Conservation (phyloP, 306 rosid genomes). For the Sicyos baderoa region DNA sequence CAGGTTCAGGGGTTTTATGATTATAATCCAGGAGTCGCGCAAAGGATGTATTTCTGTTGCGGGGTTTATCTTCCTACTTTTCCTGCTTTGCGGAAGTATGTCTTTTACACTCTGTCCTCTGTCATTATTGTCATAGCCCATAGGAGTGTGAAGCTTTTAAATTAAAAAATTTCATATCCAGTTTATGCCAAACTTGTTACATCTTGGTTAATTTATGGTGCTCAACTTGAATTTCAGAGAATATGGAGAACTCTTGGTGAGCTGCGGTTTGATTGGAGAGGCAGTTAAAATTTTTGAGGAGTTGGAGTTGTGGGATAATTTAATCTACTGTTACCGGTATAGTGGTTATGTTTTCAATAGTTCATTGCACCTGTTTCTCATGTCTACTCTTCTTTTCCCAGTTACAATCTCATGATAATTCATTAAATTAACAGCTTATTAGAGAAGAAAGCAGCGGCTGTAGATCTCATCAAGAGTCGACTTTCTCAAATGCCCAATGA, state of each 20-base stretch:
- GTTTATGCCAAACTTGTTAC: neutral
- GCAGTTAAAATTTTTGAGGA: slow-evolving; percentile 80
- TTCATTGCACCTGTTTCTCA: slow-evolving; percentile 11
- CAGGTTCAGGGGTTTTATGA: slow-evolving; percentile 65
- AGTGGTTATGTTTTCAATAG: slow-evolving; percentile 22
- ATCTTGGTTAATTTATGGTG: slow-evolving; percentile 5
- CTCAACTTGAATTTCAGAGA: slow-evolving; percentile 44
- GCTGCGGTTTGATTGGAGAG: slow-evolving; percentile 91
- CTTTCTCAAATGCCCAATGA: slow-evolving; percentile 74
- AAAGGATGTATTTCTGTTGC: slow-evolving; percentile 55
- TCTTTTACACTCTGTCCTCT: slow-evolving; percentile 19
- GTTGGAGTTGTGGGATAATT: slow-evolving; percentile 94
- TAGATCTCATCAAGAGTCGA: slow-evolving; percentile 77
- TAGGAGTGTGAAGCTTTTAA: neutral
- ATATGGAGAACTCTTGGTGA: slow-evolving; percentile 76
- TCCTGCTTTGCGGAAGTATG: slow-evolving; percentile 79
- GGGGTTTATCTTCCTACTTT: slow-evolving; percentile 62
- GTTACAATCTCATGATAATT: slow-evolving; percentile 21
- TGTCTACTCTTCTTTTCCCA: neutral
- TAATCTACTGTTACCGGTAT: slow-evolving; percentile 78
- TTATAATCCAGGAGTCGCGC: slow-evolving; percentile 49
- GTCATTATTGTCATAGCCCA: neutral
- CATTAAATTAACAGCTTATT: slow-evolving; percentile 44
- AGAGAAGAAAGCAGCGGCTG: slow-evolving; percentile 95
- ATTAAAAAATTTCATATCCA: neutral